phyloP scores from a whole-genome alignment of 2,329 filamentous ascomycete genomes.

The Colletotrichum aenigma region DNA sequence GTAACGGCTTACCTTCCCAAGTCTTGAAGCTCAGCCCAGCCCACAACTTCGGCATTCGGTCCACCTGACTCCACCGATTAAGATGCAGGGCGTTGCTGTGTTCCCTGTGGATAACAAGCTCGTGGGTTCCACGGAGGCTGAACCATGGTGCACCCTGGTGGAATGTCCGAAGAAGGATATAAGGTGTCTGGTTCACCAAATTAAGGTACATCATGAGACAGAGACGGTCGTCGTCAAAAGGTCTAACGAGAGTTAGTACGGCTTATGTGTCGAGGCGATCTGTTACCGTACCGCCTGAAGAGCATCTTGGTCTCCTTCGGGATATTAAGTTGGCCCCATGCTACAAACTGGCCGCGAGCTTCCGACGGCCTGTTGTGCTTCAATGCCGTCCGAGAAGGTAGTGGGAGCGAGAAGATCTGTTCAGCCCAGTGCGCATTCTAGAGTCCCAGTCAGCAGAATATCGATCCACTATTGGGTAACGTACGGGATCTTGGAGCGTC shows the following conservation, averaged over 20 bases:
- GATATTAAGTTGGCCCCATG: conserved; percentile 47
- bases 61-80: conserved; percentile 53
- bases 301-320: conserved; percentile 54
- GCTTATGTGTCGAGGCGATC: neutral
- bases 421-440: conserved; percentile 65
- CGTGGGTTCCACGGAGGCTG: conserved; percentile 56
- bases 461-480: neutral
- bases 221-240: conserved; percentile 48
- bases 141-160: conserved; percentile 46
- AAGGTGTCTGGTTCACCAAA: conserved; percentile 45
- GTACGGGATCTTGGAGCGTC: conserved; percentile 25
- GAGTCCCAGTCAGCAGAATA: neutral
- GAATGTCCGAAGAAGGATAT: conserved; percentile 50
- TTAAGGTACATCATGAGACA: conserved; percentile 58
- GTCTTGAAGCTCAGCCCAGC: conserved; percentile 60
- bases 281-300: conserved; percentile 54
- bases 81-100: conserved; percentile 51
- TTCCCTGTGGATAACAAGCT: conserved; percentile 56
- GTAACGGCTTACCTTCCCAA: conserved; percentile 58
- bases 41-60: conserved; percentile 54
- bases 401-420: conserved; percentile 60
- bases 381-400: conserved; percentile 55
- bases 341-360: conserved; percentile 50
- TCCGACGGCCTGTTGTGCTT: conserved; percentile 42
- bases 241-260: neutral